Conservation (phyloP, 345 rosid species). For the Abelmoschus esculentus region DNA sequence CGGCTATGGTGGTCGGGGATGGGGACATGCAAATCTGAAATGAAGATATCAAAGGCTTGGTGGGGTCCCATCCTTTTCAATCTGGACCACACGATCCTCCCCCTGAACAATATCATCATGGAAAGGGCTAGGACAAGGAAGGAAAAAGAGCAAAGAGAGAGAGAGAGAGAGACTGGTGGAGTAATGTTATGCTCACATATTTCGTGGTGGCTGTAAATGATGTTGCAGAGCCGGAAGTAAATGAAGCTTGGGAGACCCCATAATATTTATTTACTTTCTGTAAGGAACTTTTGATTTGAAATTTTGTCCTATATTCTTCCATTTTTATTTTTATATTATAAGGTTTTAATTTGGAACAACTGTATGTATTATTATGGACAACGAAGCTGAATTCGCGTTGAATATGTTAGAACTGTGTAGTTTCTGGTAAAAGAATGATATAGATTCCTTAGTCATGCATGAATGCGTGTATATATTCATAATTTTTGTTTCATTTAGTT, state of each 20-base stretch:
- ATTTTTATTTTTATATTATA: background rate
- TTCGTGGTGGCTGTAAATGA: constrained; percentile 13
- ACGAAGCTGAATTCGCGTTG: background rate
- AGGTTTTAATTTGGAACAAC: background rate
- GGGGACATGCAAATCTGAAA: constrained; percentile 37
- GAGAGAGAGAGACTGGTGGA: background rate
- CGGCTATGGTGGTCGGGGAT: constrained; percentile 17
- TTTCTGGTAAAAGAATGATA: background rate
- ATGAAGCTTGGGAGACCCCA: constrained; percentile 12
- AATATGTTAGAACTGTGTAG: no score
- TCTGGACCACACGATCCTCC: constrained; percentile 1
- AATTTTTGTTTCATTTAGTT: no score
- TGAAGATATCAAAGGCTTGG: constrained; percentile 26
- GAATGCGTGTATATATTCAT: background rate
- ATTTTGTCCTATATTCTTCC: constrained; percentile 8
- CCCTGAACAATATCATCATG: background rate
- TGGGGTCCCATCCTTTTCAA: constrained; percentile 24
- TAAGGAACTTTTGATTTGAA: constrained; percentile 3
- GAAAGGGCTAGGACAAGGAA: background rate
- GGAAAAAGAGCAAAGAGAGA: background rate
- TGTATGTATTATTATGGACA: background rate
- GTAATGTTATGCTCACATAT: constrained; percentile 1
- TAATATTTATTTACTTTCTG: background rate
- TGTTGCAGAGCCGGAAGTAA: constrained; percentile 9
- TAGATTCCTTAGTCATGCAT: background rate